Evolutionary conservation across 768 basidiomycete genomes (phyloP).

Genomic region (Suillus weaverae): DNA sequence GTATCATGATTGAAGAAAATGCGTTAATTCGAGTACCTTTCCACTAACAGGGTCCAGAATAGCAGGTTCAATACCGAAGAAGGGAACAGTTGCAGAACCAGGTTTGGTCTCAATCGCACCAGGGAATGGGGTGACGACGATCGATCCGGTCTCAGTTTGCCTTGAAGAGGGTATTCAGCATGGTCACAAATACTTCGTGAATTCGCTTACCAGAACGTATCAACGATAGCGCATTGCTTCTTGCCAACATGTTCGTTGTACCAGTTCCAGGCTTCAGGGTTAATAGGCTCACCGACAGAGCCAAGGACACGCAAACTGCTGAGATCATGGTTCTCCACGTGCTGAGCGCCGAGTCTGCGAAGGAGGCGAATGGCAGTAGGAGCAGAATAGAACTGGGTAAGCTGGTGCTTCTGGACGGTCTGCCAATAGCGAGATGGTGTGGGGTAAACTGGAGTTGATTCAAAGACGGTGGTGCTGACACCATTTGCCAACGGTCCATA

Average conservation of each 20-base stretch:
- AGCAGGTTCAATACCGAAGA: conserved; percentile 91
- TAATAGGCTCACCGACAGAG: conserved; percentile 96
- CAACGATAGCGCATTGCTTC: conserved; percentile 87
- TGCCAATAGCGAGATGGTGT: conserved; percentile 97
- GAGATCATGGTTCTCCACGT: conserved; percentile 82
- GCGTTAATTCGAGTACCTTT: conserved; percentile 37
- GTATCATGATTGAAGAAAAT: background rate
- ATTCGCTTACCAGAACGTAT: conserved; percentile 76
- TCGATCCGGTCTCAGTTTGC: conserved; percentile 98
- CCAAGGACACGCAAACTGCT: conserved; percentile 84
- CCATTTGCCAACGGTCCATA: conserved; percentile 93
- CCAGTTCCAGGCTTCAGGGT: conserved; percentile 99
- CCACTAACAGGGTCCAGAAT: conserved; percentile 87
- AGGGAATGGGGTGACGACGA: conserved; percentile 93
- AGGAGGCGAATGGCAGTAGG: conserved; percentile 95
- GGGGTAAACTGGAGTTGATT: conserved; percentile 96
- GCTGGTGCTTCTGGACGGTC: conserved; percentile 85
- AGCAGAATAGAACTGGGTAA: conserved; percentile 96
- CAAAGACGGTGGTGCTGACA: conserved; percentile 86
- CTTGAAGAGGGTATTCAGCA: conserved; percentile 31
- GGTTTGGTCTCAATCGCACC: conserved; percentile 96
- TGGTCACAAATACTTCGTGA: background rate
- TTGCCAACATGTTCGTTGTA: conserved; percentile 94
- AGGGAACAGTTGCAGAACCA: conserved; percentile 94
- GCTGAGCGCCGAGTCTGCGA: conserved; percentile 80